phyloP scores from a whole-genome alignment of 345 rosid species.

The Streptanthus diversifolius region DNA sequence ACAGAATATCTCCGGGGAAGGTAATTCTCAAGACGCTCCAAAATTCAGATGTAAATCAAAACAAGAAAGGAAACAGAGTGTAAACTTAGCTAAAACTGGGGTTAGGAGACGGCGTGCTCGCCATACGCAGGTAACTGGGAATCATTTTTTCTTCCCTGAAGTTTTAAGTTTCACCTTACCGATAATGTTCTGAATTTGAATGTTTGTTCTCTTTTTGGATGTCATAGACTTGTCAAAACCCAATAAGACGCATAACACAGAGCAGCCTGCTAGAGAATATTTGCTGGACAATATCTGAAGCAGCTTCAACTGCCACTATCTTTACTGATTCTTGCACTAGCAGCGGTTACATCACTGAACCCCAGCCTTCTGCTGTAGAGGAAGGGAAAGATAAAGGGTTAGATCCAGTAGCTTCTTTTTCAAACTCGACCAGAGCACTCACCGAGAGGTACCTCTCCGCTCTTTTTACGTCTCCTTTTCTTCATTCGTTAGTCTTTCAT shows the following conservation, averaged over 20 bases:
- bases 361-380: slow-evolving; percentile 42
- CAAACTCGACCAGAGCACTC: slow-evolving; percentile 71
- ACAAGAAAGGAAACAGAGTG: slow-evolving; percentile 54
- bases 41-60: slow-evolving; percentile 30
- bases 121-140: slow-evolving; percentile 62
- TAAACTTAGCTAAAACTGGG: slow-evolving; percentile 54
- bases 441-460: slow-evolving; percentile 57
- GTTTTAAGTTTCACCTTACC: neutral
- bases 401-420: slow-evolving; percentile 68
- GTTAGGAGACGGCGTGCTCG: slow-evolving; percentile 78
- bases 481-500: neutral
- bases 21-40: slow-evolving; percentile 27
- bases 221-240: slow-evolving; percentile 76
- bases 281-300: slow-evolving; percentile 91
- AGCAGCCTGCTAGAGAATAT: slow-evolving; percentile 79
- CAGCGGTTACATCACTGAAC: slow-evolving; percentile 48
- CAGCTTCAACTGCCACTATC: slow-evolving; percentile 72
- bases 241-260: slow-evolving; percentile 73
- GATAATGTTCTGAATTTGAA: neutral
- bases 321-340: slow-evolving; percentile 59
- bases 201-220: slow-evolving; percentile 5
- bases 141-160: neutral
- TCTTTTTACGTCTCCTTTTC: slow-evolving; percentile 11
- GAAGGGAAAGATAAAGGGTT: slow-evolving; percentile 55
- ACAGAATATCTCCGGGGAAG: slow-evolving; percentile 44